Base-by-base conservation (phyloP, 495 filamentous ascomycete genomes). In the Ascodesmis nigricans region DNA sequence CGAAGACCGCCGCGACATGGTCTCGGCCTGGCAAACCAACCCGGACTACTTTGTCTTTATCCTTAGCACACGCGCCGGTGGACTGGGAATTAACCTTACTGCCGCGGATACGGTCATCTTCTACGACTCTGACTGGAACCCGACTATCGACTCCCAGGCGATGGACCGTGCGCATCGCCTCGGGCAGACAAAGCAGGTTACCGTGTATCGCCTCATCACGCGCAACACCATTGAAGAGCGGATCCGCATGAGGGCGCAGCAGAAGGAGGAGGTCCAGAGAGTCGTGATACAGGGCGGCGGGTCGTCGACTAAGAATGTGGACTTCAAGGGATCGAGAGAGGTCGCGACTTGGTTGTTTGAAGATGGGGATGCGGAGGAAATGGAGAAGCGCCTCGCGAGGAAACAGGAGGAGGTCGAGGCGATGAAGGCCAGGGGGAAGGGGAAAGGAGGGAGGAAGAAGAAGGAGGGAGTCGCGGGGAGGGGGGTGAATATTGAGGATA, bases 101-200 rank as follows among this genome's bases (percentile, higher is more conserved):
- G 71, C 74, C 13, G 87, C 47, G 6, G 68, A 73, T 46, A 97
- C 84, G 4, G 87, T 97, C 53, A 97, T 97, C 53, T 97, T 97
- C 66, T 97, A 97, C 63, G 87, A 97, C 47, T 91, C 79, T 6
- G 87, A 97, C 53, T 97, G 87, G 87, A 97, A 97, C 54, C 87
- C 87, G 18, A 97, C 87, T 11, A 95, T 97, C 48, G 87, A 97
- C 55, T 83, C 75, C 16, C 87, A 97, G 52, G 87, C 87, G 53
- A 95, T 95, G 90, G 87, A 97, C 55, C 80, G 87, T 49, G 87
- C 87, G 16, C 87, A 97, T 64, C 81, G 87, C 63, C 73, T 97
- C 14, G 87, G 87, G 25, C 87, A 97, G 56, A 95, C 87, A 2
- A 71, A 71, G 43, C 87, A 97, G 53, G 87, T 97, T 29, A 90